Evolutionary conservation across 306 rosid genomes (phyloP), one percentile per base, ranked within the genome.

Genomic region (Aeschynomene evenia): DNA sequence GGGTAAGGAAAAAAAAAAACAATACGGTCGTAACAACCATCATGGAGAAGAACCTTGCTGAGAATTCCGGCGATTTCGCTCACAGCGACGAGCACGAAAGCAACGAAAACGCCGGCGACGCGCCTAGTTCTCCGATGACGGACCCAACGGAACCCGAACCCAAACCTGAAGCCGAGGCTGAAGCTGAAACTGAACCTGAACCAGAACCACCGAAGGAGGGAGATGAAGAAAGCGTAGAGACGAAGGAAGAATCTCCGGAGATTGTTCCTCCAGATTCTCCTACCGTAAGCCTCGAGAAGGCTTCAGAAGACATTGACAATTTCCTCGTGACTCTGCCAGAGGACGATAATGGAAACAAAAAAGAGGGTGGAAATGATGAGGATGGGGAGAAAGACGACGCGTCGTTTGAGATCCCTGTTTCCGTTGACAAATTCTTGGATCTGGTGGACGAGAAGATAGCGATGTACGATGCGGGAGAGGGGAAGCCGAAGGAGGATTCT

Each of bases 41-140:
- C 55, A 81, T 87, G 87, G 91, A 83, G 81, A 73, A 78, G 29
- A 76, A 81, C 63, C 72, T 60, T 36, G 61, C 34, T 2, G 83
- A 77, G 14, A 63, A 83, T 8, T 61, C 70, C 6, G 12, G 22
- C 29, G 46, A 66, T 65, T 39, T 51, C 40, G 42, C 53, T 15
- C 20, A 9, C 23, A 40, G 22, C 1, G 66, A 72, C 33, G 70
- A 63, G 18, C 66, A 70, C 6, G n/a, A 51, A 6, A 56, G 31
- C 56, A 20, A 20, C 23, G 39, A 58, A 3, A 9, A 39, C 15
- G 65, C 4, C 18, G 69, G 15, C 36, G 64, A 48, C 6, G 36
- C 67, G 10, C 72, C 62, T 0, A 40, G n/a, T 23, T 18, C 64
- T 22, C 53, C 76, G 15, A 21, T 49, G 22, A 58, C 54, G 16